Base-by-base conservation (phyloP, 805 yeast species). In the Wickerhamomyces silvicola region DNA sequence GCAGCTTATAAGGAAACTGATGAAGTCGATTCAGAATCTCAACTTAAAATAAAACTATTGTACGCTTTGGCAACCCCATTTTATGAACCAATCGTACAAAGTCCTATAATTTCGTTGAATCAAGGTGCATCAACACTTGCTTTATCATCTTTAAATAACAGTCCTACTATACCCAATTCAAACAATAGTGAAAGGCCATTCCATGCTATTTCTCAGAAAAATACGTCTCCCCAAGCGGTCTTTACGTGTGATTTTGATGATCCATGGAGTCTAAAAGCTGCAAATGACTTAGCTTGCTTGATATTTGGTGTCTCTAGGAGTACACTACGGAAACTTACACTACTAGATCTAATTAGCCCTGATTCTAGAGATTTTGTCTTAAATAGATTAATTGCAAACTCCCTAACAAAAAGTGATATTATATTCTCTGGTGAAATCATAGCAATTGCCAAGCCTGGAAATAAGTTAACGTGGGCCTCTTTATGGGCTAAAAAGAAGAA, bases 271-370 rank as follows among this genome's bases (percentile, higher is more conserved):
- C 70, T 88, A 30, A 75, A 74, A 47, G 88, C 94, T 6, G 86
- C 94, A 11, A 88, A 90, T 52, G 97, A 88, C 57, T 64, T 87
- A 42, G 94, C 95, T 0, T 83, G 94, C 50, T 64, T 86, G 37
- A 76, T 84, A 62, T 83, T 88, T 58, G 96, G 96, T 12, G 75
- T 83, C 4, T 75, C 85, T 28, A 74, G 77, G 48, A 66, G 64
- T 22, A 77, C 78, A 18, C 62, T 86, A 22, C 68, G 70, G 22
- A 66, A 78, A 12, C 56, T 80, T 31, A 74, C 85, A 1, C 63
- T 88, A 22, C 64, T 85, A 62, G 94, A 83, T 55, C 66, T 86
- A 42, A 75, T 82, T 22, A 84, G 87, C 10, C 78, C 84, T 0
- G 83, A 84, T 47, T 79, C 84, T 28, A 66, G 87, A 46, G 71